Evolutionary conservation across 768 basidiomycete genomes (phyloP), one percentile per base, ranked within the genome.

Genomic region (Boletus patriciae): DNA sequence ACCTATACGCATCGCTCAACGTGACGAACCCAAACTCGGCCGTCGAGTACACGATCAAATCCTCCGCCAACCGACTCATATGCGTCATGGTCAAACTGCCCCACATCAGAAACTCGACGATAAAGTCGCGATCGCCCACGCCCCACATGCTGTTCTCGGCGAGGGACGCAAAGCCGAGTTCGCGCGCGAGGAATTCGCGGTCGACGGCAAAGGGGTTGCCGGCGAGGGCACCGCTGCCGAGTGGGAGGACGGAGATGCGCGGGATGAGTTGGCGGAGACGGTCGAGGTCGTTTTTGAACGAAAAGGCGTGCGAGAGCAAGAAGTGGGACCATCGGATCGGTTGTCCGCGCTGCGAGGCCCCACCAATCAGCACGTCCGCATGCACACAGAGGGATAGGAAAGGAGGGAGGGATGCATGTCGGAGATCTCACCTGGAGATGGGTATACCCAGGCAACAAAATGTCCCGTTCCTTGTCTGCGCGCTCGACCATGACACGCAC

Each of bases 291-390:
- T 83, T 81, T n/a, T 83, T 80, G 78, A 98, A 94, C 23, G 94
- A 92, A 66, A 92, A 91, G 6, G 94, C 94, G 72, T 99, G 94
- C 21, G 94, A 96, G 52, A 98, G 83, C 44, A 99, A 80, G 51
- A 97, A 83, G 74, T 99, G 97, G 0, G 97, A 95, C 97, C 97
- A 99, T 60, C 97, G 87, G 68, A 99, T 96, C 36, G 97, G 97
- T 80, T 98, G 95, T 19, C 89, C 97, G 38, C 97, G 90, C 96
- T 99, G 62, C 29, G 33, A 11, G 27, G 29, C 12, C 49, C 21
- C n/a, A 15, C 3, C 27, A 15, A 62, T 62, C 21, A 60, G 37
- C 36, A 41, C 25, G 9, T 10, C 18, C 37, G 9, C 23, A 3
- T 4, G 21, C 3, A 21, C 19, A 38, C 5, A 2, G 6, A 15